Evolutionary conservation across 2,329 filamentous ascomycete genomes (phyloP), one percentile per base, ranked within the genome.

Genomic region (Mycosphaerella sp.): DNA sequence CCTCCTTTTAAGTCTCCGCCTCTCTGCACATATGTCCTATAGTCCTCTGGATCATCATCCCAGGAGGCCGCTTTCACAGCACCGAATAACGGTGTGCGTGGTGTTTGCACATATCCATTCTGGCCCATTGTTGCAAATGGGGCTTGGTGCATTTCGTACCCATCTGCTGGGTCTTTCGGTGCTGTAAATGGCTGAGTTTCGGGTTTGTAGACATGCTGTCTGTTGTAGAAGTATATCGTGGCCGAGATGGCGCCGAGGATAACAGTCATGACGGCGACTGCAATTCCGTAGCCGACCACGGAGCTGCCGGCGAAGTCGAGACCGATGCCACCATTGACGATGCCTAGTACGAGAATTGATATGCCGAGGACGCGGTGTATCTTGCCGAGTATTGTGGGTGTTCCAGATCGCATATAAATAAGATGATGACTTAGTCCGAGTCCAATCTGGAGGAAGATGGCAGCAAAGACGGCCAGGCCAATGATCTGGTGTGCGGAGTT

Each of bases 281-380:
- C 59, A 35, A 57, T 45, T 25, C 48, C 55, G 36, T 61, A 63
- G 18, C 59, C 53, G 5, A 58, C 47, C 17, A 46, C 48, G 3
- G 47, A 37, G 47, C 77, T 76, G 12, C 75, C 67, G 2, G 80
- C 79, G 46, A 83, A 76, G 0, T 73, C 71, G 62, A 83, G 82
- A 18, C 81, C 81, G 4, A 82, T 66, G 56, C 81, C 80, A 17
- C 72, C 78, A 56, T 84, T 82, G 49, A 77, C 59, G 13, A 79
- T 68, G 40, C 79, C 81, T 3, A 81, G 60, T 8, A 75, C 62
- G 16, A 84, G 71, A 32, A 79, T 70, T 3, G 75, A 41, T 12
- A 80, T 74, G 2, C 81, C 81, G 2, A 81, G 67, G 75, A 79
- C 80, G 16, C 79, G 66, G 65, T 85, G 81, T 18, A 78, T 68